Evolutionary conservation across 345 rosid genomes (phyloP).

Genomic region (Gossypium bickii): DNA sequence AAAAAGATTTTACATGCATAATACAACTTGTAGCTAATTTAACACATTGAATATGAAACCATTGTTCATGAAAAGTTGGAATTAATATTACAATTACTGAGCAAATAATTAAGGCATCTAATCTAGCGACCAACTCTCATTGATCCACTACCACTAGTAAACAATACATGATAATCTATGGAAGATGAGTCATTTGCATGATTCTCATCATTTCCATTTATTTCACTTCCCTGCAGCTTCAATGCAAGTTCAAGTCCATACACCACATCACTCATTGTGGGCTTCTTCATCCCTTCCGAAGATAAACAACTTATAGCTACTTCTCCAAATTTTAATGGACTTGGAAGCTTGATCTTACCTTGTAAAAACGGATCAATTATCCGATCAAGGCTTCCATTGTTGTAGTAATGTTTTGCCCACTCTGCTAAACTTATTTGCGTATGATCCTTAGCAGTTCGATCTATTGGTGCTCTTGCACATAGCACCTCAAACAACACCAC

Average conservation of each 20-base stretch:
- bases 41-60: neutral
- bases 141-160: neutral
- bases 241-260: constrained; percentile 34
- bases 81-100: neutral
- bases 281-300: constrained; percentile 26
- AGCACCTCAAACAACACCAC: neutral
- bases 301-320: constrained; percentile 33
- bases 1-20: no score
- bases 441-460: constrained; percentile 25
- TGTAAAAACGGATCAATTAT: constrained; percentile 28
- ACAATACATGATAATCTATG: neutral
- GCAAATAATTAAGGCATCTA: neutral
- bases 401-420: constrained; percentile 37
- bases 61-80: neutral
- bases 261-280: constrained; percentile 40
- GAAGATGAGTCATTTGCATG: neutral
- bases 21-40: neutral
- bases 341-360: constrained; percentile 22
- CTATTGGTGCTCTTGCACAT: constrained; percentile 30
- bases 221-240: constrained; percentile 21
- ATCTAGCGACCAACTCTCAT: neutral
- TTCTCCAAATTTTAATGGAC: constrained; percentile 29
- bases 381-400: constrained; percentile 32
- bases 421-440: constrained; percentile 23
- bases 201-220: neutral